Conservation (phyloP, 768 basidiomycete species). For the Pisolithus marmoratus region DNA sequence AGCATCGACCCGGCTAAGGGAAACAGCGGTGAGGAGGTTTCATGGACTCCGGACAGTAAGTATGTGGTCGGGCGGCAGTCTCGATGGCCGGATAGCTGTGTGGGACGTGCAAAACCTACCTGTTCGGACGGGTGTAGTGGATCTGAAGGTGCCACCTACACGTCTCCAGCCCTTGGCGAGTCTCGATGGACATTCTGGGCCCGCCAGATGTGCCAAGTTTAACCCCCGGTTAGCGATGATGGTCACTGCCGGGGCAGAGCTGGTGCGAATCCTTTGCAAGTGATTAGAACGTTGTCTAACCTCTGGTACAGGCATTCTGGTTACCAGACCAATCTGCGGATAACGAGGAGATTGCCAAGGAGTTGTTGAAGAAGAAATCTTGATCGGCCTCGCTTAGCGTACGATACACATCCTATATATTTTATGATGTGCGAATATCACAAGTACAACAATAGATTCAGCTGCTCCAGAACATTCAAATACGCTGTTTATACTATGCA, state of each 20-base stretch:
- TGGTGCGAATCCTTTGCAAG: slow-evolving; percentile 41
- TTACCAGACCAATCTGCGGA: slow-evolving; percentile 63
- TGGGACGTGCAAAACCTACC: slow-evolving; percentile 81
- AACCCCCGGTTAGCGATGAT: slow-evolving; percentile 91
- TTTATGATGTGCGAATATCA: neutral
- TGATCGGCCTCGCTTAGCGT: neutral
- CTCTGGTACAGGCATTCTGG: slow-evolving; percentile 49
- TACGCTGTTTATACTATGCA: neutral
- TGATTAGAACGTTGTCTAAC: slow-evolving; percentile 5
- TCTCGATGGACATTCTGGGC: slow-evolving; percentile 78
- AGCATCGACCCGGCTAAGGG: slow-evolving; percentile 70
- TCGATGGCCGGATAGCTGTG: slow-evolving; percentile 77
- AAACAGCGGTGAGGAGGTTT: slow-evolving; percentile 87
- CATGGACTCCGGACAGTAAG: slow-evolving; percentile 93
- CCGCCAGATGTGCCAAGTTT: slow-evolving; percentile 80
- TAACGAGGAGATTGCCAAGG: slow-evolving; percentile 65
- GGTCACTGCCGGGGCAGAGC: slow-evolving; percentile 73
- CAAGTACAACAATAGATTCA: neutral
- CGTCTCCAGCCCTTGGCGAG: slow-evolving; percentile 44
- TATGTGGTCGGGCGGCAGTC: slow-evolving; percentile 80
- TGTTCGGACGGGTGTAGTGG: slow-evolving; percentile 43
- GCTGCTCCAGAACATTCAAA: neutral
- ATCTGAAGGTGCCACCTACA: slow-evolving; percentile 48
- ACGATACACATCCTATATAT: neutral
- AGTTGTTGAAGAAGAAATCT: slow-evolving; percentile 54